These are phyloP conservation scores for Paraurostyla sp. DNA, from an alignment of 73 alveolate genomes.

Conservation along the genomic window DNA sequence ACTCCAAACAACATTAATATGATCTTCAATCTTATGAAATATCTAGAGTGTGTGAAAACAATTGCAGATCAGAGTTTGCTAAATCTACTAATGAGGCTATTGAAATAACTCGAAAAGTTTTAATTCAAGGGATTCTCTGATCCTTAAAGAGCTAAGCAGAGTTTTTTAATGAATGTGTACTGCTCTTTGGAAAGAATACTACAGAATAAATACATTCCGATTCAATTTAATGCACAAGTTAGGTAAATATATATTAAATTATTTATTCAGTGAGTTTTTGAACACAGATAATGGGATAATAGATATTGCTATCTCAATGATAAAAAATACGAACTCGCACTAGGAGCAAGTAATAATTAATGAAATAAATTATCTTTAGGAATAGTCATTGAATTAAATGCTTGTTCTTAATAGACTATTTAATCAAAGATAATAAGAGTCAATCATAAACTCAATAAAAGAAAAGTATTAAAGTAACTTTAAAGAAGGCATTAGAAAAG, in stretches of 20 bases:
- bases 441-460: neutral
- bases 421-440: slow-evolving; percentile 7
- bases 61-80: neutral
- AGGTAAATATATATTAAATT: neutral
- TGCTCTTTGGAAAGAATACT: neutral
- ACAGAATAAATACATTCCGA: neutral
- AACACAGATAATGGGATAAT: neutral
- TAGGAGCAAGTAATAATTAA: too few species aligned
- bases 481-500: slow-evolving; percentile 27
- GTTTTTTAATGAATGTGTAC: neutral
- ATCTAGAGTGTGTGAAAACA: neutral
- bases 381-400: neutral
- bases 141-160: neutral
- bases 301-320: too few species aligned
- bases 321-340: too few species aligned
- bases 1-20: neutral
- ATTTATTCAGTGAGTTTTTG: neutral
- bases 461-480: neutral
- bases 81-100: neutral
- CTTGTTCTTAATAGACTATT: neutral
- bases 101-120: neutral
- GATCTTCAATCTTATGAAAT: neutral
- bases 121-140: neutral
- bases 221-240: neutral
- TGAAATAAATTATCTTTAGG: too few species aligned